Conservation (phyloP, 2,329 filamentous ascomycete genomes). For the Stylonectria norvegica region DNA sequence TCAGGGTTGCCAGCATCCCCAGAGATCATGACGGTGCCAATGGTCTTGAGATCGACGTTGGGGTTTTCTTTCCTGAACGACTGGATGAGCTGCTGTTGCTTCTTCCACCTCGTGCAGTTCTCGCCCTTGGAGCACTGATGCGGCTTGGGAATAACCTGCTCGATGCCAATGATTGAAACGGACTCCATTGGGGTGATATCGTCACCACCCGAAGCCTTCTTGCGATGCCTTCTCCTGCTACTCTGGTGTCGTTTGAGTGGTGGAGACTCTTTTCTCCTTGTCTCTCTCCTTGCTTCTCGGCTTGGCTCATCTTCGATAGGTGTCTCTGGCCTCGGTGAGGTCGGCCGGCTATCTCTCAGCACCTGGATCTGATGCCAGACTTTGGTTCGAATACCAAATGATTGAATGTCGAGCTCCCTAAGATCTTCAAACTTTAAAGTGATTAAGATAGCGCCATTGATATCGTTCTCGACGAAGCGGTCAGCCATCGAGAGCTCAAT, state of each 20-base stretch:
- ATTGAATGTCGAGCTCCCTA: conserved; percentile 74
- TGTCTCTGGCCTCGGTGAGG: conserved; percentile 53
- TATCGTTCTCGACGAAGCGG: conserved; percentile 88
- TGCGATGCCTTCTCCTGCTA: conserved; percentile 38
- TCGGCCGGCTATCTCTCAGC: conserved; percentile 55
- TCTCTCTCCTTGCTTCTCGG: conserved; percentile 46
- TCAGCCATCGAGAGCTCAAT: conserved; percentile 75
- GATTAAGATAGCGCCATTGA: conserved; percentile 80
- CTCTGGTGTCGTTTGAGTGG: conserved; percentile 38
- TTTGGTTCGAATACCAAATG: conserved; percentile 76
- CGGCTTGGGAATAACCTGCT: conserved; percentile 80
- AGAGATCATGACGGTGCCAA: conserved; percentile 70
- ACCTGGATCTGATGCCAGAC: conserved; percentile 77
- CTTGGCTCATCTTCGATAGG: conserved; percentile 60
- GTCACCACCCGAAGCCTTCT: conserved; percentile 44
- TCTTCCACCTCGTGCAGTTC: conserved; percentile 77
- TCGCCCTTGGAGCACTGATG: conserved; percentile 85
- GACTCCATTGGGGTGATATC: conserved; percentile 80
- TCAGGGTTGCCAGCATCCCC: conserved; percentile 75
- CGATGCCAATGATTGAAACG: conserved; percentile 87
- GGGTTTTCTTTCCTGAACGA: conserved; percentile 74
- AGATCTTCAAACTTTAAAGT: conserved; percentile 90
- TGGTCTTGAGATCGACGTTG: conserved; percentile 49
- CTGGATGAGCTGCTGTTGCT: conserved; percentile 73
- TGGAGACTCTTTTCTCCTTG: conserved; percentile 37